A percentile compares a stretch with the other conserved stretches of the same genome.
Evolutionary conservation across 495 filamentous ascomycete genomes (phyloP).

Genomic region (Podospora sp.): DNA sequence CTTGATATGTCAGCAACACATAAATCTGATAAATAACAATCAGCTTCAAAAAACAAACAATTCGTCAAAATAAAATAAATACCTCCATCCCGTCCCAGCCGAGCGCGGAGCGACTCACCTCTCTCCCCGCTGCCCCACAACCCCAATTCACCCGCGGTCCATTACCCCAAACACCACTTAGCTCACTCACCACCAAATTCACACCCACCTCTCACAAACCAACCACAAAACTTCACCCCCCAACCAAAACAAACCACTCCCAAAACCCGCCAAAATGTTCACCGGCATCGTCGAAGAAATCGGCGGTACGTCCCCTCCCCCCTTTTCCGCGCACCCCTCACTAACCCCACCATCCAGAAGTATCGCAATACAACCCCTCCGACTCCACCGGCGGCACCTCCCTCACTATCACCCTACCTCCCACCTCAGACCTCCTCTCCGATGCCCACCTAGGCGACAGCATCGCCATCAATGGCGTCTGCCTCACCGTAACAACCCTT

Average conservation of each 20-base stretch:
- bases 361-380: conserved; percentile 76
- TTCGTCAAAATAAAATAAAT: background rate
- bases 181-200: background rate
- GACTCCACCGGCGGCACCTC: conserved; percentile 85
- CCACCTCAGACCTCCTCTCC: conserved; percentile 69
- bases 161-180: background rate
- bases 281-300: conserved; percentile 96
- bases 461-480: conserved; percentile 84
- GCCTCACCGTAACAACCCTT: conserved; percentile 90
- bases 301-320: conserved; percentile 65
- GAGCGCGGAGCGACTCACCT: background rate
- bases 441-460: conserved; percentile 90
- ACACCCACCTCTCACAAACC: background rate
- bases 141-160: background rate
- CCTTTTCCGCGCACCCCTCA: conserved; percentile 15
- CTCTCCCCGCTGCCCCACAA: background rate
- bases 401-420: conserved; percentile 72
- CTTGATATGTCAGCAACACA: background rate
- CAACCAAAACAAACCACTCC: background rate
- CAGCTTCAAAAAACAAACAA: background rate
- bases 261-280: conserved; percentile 68
- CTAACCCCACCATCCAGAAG: conserved; percentile 55
- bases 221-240: background rate
- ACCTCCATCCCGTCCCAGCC: background rate
- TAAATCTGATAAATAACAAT: background rate